Evolutionary conservation across 345 rosid species (phyloP).

Genomic region (Lagerstroemia speciosa): DNA sequence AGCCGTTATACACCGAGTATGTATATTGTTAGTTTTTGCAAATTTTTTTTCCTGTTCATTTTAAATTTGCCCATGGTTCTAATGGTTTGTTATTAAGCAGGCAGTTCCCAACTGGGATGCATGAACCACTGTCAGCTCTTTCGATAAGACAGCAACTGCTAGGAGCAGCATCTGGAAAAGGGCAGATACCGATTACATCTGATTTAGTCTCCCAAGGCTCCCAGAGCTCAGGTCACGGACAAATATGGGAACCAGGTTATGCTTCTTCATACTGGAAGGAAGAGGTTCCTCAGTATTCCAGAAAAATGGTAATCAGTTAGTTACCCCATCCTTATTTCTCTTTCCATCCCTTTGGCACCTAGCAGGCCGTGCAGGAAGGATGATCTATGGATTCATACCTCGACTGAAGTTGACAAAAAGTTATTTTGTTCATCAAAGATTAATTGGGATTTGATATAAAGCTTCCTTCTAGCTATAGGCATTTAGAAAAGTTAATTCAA

Average conservation of each 20-base stretch:
- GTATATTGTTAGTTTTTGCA: not conserved
- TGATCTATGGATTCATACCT: not conserved
- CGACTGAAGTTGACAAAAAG: not conserved
- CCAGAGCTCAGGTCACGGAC: not conserved
- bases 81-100: not conserved
- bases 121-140: no score
- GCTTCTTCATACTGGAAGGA: not conserved
- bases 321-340: not conserved
- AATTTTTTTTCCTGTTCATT: no score
- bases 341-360: not conserved
- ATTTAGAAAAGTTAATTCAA: not conserved
- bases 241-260: not conserved
- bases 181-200: not conserved
- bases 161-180: not conserved
- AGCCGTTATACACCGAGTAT: not conserved
- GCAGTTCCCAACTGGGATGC: not conserved
- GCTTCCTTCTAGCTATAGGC: not conserved
- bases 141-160: not conserved
- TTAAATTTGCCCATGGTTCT: not conserved
- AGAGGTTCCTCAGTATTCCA: not conserved
- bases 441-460: not conserved
- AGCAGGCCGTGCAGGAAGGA: not conserved
- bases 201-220: not conserved
- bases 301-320: not conserved
- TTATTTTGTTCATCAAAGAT: not conserved